Evolutionary conservation across 2,329 filamentous ascomycete species (phyloP).

Genomic region (Aureobasidium mangrovei): DNA sequence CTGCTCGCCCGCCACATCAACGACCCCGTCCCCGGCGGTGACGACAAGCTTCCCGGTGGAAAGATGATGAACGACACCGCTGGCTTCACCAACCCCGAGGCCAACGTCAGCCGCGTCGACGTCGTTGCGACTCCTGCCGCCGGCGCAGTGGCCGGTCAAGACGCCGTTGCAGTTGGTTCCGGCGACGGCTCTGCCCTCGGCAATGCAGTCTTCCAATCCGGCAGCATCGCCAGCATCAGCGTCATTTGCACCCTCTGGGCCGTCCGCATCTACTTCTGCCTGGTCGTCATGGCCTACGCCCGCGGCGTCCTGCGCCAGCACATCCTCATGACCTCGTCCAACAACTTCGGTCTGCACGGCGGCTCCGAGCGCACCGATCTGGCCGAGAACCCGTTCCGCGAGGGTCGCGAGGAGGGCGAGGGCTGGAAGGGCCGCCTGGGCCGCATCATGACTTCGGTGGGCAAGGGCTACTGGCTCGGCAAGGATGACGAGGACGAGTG

Average conservation of each 20-base stretch:
- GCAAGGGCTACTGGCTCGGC: constrained; percentile 73
- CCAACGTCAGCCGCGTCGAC: constrained; percentile 49
- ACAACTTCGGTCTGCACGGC: constrained; percentile 28
- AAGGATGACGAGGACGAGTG: constrained; percentile 53
- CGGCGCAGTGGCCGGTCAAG: constrained; percentile 41
- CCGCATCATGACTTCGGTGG: constrained; percentile 66
- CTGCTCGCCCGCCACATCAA: constrained; percentile 53
- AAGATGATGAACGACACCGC: constrained; percentile 53
- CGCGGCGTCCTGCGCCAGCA: constrained; percentile 66
- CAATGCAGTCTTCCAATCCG: constrained; percentile 56
- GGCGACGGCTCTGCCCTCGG: constrained; percentile 40
- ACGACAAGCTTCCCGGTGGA: constrained; percentile 38
- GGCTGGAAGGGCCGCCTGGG: constrained; percentile 74
- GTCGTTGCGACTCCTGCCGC: constrained; percentile 42
- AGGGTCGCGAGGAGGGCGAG: constrained; percentile 61
- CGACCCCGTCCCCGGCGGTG: constrained; percentile 20
- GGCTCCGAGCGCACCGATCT: constrained; percentile 36
- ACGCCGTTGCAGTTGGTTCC: constrained; percentile 41
- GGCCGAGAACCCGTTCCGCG: constrained; percentile 61
- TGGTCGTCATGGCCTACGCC: constrained; percentile 77
- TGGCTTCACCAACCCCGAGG: constrained; percentile 55
- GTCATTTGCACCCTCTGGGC: constrained; percentile 66
- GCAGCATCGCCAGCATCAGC: constrained; percentile 66
- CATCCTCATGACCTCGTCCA: constrained; percentile 36
- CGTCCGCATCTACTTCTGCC: constrained; percentile 71